A percentile compares a stretch with the other conserved stretches of the same genome.
phyloP scores from a whole-genome alignment of 1,139 yeast species.

The Fermentozyma sake region DNA sequence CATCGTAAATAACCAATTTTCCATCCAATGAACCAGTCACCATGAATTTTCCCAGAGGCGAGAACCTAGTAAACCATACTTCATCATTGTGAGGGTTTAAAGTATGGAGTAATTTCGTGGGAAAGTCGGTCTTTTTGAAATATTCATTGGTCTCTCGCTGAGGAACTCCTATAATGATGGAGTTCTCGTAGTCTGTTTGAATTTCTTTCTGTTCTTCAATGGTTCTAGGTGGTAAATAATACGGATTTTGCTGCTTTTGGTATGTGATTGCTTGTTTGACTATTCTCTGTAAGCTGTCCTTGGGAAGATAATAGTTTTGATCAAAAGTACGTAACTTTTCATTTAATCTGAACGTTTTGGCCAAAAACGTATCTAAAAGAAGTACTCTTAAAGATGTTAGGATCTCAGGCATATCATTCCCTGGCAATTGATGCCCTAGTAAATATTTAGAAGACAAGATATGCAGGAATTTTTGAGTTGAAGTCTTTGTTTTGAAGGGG shows the following conservation, averaged over 20 bases:
- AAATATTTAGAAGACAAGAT: no score
- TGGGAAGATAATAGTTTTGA: constrained; percentile 10
- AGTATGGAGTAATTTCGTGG: constrained; percentile 35
- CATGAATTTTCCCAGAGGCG: constrained; percentile 69
- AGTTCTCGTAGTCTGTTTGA: constrained; percentile 4
- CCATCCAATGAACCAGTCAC: constrained; percentile 78
- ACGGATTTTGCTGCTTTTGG: constrained; percentile 25
- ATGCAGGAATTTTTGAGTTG: no score
- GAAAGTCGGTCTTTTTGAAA: constrained; percentile 31
- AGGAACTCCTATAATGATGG: no score
- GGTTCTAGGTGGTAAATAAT: constrained; percentile 32
- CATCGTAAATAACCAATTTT: constrained; percentile 63
- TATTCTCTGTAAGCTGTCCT: constrained; percentile 22
- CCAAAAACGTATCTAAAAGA: constrained; percentile 6
- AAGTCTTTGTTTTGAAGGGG: no score
- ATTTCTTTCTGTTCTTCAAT: constrained; percentile 6
- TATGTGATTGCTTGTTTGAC: constrained; percentile 27
- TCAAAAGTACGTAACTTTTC: constrained; percentile 6
- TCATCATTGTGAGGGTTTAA: constrained; percentile 62
- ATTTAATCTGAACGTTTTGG: constrained; percentile 7
- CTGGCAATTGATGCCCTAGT: no score
- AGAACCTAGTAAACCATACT: constrained; percentile 80
- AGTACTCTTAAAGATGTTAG: constrained; percentile 5
- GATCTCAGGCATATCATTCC: not conserved
- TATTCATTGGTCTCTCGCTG: constrained; percentile 6